Percentiles rank a stretch among this genome's conserved stretches.
Conservation (phyloP, 2,329 filamentous ascomycete species). For the Diaporthe batatas region DNA sequence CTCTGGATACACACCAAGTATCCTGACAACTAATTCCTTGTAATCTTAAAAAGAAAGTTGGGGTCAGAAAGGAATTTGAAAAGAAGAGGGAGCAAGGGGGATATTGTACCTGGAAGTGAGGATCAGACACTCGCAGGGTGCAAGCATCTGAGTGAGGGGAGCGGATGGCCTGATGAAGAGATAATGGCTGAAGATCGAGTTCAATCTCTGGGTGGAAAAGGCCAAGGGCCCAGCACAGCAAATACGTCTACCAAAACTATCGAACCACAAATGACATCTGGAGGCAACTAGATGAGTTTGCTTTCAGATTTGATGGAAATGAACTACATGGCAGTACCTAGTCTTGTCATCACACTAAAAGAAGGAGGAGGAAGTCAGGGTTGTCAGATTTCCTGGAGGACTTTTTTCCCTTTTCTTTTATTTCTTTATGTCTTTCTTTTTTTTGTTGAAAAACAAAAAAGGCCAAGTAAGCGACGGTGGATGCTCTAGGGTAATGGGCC, state of each 20-base stretch:
- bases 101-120: background rate
- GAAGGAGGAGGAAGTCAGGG: background rate
- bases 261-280: background rate
- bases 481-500: background rate
- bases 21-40: background rate
- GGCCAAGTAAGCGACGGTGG: background rate
- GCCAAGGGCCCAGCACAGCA: background rate
- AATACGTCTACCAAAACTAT: background rate
- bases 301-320: conserved; percentile 1
- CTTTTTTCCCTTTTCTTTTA: background rate
- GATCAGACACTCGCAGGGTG: background rate
- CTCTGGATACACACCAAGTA: conserved; percentile 1
- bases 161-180: background rate
- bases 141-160: background rate
- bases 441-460: background rate
- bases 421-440: too few species aligned
- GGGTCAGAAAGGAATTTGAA: background rate
- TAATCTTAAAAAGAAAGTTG: background rate
- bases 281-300: background rate
- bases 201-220: background rate
- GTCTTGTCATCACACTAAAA: background rate
- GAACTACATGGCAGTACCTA: conserved; percentile 1
- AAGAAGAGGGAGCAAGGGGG: background rate
- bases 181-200: background rate
- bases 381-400: background rate